A percentile compares a stretch with the other conserved stretches of the same genome.
Conservation (phyloP, 495 filamentous ascomycete genomes). For the Amorphotheca resinae region DNA sequence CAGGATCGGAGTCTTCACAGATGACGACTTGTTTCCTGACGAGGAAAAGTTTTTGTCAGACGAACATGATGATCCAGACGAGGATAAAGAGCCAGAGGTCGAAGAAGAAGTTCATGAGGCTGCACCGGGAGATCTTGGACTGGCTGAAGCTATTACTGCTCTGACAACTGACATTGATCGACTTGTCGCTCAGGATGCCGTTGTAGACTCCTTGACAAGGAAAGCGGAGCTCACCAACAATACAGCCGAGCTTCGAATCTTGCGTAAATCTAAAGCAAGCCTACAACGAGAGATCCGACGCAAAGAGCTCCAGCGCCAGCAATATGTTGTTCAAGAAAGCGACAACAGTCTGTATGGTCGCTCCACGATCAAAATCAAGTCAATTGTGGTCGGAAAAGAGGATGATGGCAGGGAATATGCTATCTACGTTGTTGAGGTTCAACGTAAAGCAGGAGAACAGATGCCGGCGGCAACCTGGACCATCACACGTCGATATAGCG, state of each 20-base stretch:
- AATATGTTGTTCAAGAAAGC: conserved; percentile 95
- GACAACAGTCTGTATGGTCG: conserved; percentile 95
- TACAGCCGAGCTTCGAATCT: conserved; percentile 77
- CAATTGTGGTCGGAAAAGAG: conserved; percentile 81
- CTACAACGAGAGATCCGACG: conserved; percentile 82
- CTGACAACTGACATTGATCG: conserved; percentile 83
- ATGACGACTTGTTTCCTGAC: conserved; percentile 87
- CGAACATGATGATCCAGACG: conserved; percentile 64
- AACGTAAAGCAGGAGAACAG: conserved; percentile 76
- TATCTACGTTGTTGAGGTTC: conserved; percentile 85
- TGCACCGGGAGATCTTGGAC: conserved; percentile 84
- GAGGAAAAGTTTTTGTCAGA: conserved; percentile 79
- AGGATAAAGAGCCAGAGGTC: conserved; percentile 43
- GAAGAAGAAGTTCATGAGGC: conserved; percentile 89
- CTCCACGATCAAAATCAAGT: conserved; percentile 76
- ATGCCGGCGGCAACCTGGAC: conserved; percentile 78
- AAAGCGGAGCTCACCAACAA: conserved; percentile 98
- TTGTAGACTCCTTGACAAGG: conserved; percentile 78
- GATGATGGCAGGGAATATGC: conserved; percentile 91
- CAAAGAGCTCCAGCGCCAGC: conserved; percentile 91
- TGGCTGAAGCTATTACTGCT: conserved; percentile 81
- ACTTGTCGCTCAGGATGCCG: conserved; percentile 73
- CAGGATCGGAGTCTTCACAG: conserved; percentile 76
- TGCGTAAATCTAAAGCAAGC: conserved; percentile 88
- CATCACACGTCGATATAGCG: conserved; percentile 76